Conservation (phyloP, 2,329 filamentous ascomycete species). For the Fusarium tjaetaba region DNA sequence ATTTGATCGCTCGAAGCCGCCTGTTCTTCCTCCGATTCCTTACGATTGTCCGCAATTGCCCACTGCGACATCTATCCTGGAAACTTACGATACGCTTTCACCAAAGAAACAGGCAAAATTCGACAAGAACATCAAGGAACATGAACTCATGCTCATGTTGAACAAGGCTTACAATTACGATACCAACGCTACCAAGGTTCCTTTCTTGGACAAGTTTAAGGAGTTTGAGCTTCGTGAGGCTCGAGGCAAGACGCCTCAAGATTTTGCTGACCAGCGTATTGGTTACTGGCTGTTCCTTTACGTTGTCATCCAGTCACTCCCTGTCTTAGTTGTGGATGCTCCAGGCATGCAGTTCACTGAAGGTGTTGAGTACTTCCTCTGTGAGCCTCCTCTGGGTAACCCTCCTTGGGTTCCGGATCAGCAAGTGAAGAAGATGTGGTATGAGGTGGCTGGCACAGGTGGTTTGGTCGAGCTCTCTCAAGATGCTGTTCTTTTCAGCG, state of each 20-base stretch:
- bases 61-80: constrained; percentile 70
- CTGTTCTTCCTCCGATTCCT: constrained; percentile 89
- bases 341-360: constrained; percentile 74
- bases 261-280: constrained; percentile 75
- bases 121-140: constrained; percentile 76
- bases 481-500: constrained; percentile 69
- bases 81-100: constrained; percentile 71
- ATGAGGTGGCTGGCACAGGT: constrained; percentile 74
- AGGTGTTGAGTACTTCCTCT: constrained; percentile 84
- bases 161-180: constrained; percentile 84
- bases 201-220: constrained; percentile 76
- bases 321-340: constrained; percentile 80
- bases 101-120: constrained; percentile 80
- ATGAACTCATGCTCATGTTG: constrained; percentile 81
- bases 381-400: constrained; percentile 76
- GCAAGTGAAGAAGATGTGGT: constrained; percentile 75
- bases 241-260: constrained; percentile 69
- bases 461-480: constrained; percentile 67
- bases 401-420: constrained; percentile 77
- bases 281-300: constrained; percentile 88
- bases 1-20: constrained; percentile 88
- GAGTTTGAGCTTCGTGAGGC: constrained; percentile 77
- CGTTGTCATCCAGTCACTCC: constrained; percentile 78
- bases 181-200: constrained; percentile 64
- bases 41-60: constrained; percentile 88